These are phyloP conservation scores for Zoysia japonica DNA, from an alignment of 176 grass and related monocot genomes.

Conservation along the genomic window DNA sequence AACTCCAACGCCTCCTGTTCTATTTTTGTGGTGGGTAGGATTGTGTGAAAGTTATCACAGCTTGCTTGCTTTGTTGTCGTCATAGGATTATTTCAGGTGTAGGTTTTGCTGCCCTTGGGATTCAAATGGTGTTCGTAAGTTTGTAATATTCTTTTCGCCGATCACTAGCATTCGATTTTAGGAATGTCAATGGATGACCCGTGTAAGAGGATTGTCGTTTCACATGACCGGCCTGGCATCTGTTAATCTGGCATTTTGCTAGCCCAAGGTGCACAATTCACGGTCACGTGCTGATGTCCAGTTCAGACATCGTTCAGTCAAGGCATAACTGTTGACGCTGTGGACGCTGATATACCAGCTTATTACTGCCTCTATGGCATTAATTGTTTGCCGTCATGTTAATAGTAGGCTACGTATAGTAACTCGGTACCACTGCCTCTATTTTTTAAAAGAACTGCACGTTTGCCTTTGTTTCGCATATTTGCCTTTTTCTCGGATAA, in stretches of 20 bases:
- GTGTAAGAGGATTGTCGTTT: neutral
- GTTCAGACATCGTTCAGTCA: no score
- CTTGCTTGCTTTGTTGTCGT: neutral
- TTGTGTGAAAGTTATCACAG: neutral
- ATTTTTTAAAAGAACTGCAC: no score
- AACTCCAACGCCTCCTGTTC: neutral
- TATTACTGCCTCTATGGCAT: no score
- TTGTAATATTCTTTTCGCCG: neutral
- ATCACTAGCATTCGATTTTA: neutral
- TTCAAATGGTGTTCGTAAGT: neutral
- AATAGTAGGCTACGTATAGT: no score
- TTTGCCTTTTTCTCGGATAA: no score
- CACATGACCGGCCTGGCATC: neutral
- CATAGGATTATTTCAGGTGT: neutral
- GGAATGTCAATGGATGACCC: neutral
- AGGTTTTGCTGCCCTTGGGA: neutral
- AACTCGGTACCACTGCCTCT: no score
- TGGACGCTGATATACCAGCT: no score
- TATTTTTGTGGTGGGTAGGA: neutral
- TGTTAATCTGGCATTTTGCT: neutral
- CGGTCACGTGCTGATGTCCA: no score
- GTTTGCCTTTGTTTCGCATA: no score
- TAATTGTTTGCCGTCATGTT: no score
- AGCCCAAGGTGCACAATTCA: neutral
- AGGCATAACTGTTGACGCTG: no score